A percentile compares a stretch with the other conserved stretches of the same genome.
Evolutionary conservation across 176 grass and related monocot species (phyloP).

Genomic region (Phragmites australis): DNA sequence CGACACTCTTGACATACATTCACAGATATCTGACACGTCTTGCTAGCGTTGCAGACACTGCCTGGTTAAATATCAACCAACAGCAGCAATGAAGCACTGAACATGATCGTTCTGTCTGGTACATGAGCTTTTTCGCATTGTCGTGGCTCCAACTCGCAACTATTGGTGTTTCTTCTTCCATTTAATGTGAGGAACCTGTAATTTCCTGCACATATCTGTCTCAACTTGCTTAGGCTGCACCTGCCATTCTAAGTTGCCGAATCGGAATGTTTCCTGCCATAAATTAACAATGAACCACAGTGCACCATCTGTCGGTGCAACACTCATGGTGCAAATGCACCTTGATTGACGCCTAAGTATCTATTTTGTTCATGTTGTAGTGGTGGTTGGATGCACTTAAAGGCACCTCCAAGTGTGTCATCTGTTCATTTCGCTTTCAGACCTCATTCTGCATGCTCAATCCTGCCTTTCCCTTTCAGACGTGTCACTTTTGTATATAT

Average conservation of each 20-base stretch:
- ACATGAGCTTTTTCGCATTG: neutral
- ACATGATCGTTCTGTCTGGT: neutral
- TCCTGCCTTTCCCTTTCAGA: neutral
- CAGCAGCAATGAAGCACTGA: neutral
- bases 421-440: conserved; percentile 34
- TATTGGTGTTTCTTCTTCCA: neutral
- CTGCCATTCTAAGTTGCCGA: neutral
- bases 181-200: neutral
- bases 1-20: neutral
- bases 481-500: conserved; percentile 19
- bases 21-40: neutral
- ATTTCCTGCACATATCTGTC: neutral
- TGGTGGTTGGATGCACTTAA: conserved; percentile 31
- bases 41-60: neutral
- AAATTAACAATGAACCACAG: neutral
- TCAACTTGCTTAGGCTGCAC: neutral
- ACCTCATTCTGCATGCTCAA: conserved; percentile 21
- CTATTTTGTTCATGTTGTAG: conserved; percentile 4
- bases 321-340: neutral
- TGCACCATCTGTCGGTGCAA: conserved; percentile 34
- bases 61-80: neutral
- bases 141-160: neutral
- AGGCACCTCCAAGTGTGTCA: conserved; percentile 34
- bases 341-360: conserved; percentile 3
- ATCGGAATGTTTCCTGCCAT: conserved; percentile 18